These are phyloP conservation scores for Vanilla planifolia DNA, from an alignment of 106 monocot species.

Conservation along the genomic window DNA sequence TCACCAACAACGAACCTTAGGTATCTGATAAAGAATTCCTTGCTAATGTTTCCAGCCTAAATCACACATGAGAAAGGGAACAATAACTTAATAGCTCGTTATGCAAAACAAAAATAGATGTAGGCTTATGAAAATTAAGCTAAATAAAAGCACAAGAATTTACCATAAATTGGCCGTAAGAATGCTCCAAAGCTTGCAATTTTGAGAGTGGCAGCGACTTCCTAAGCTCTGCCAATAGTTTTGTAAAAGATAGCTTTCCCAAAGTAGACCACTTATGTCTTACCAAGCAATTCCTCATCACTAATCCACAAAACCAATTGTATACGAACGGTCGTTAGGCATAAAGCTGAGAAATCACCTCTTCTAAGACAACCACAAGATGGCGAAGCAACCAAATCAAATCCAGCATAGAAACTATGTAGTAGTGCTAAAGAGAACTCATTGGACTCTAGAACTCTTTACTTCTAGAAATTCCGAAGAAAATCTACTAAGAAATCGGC, in stretches of 20 bases:
- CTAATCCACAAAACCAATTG: neutral
- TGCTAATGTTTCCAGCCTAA: slow-evolving; percentile 10
- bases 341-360: neutral
- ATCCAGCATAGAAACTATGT: no score
- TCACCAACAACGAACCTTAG: slow-evolving; percentile 9
- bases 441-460: no score
- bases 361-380: neutral
- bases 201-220: slow-evolving; percentile 12
- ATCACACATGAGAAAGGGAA: neutral
- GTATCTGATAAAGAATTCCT: slow-evolving; percentile 9
- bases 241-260: slow-evolving; percentile 11
- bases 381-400: neutral
- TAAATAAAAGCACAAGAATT: neutral
- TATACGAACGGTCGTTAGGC: neutral
- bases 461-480: no score
- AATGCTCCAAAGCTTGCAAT: slow-evolving; percentile 12
- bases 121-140: no score
- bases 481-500: no score
- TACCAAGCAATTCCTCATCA: neutral
- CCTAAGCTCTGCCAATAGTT: slow-evolving; percentile 26
- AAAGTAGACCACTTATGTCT: neutral
- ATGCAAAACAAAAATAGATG: neutral
- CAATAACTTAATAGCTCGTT: neutral
- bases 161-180: slow-evolving; percentile 27
- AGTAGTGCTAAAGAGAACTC: no score